Evolutionary conservation across 129 eudicot genomes (phyloP).

Genomic region (Helichrysum umbraculigerum): DNA sequence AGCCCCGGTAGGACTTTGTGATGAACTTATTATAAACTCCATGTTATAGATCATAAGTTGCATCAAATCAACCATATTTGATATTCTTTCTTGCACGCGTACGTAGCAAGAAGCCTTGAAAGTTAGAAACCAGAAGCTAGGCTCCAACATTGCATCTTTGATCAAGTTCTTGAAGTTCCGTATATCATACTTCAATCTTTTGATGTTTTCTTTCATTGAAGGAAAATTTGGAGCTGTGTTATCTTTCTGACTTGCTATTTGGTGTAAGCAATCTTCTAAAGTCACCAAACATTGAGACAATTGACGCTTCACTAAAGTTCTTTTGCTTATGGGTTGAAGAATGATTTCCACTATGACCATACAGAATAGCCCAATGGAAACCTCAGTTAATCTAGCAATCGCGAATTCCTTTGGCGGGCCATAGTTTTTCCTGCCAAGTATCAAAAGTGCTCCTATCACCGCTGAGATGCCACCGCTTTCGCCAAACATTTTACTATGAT

Average conservation of each 20-base stretch:
- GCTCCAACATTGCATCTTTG: constrained; percentile 57
- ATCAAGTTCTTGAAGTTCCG: constrained; percentile 34
- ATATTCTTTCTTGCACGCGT: constrained; percentile 37
- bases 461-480: constrained; percentile 77
- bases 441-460: constrained; percentile 72
- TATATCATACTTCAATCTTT: constrained; percentile 36
- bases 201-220: constrained; percentile 35
- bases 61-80: constrained; percentile 55
- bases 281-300: constrained; percentile 39
- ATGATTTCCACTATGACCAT: constrained; percentile 56
- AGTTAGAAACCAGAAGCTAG: constrained; percentile 68
- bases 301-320: constrained; percentile 59
- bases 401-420: constrained; percentile 73
- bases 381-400: constrained; percentile 70
- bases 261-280: constrained; percentile 51
- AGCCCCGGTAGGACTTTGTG: constrained; percentile 23
- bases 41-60: constrained; percentile 39
- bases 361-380: constrained; percentile 63
- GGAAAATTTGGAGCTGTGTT: constrained; percentile 6
- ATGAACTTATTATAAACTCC: constrained; percentile 35
- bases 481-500: constrained; percentile 69
- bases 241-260: constrained; percentile 27
- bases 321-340: constrained; percentile 56
- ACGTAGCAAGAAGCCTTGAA: constrained; percentile 48
- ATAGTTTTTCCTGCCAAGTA: constrained; percentile 68